Percentiles rank a stretch among this genome's conserved stretches.
These are phyloP conservation scores for Kazachstania sp. DNA, from an alignment of 1,139 yeast genomes.

Conservation along the genomic window DNA sequence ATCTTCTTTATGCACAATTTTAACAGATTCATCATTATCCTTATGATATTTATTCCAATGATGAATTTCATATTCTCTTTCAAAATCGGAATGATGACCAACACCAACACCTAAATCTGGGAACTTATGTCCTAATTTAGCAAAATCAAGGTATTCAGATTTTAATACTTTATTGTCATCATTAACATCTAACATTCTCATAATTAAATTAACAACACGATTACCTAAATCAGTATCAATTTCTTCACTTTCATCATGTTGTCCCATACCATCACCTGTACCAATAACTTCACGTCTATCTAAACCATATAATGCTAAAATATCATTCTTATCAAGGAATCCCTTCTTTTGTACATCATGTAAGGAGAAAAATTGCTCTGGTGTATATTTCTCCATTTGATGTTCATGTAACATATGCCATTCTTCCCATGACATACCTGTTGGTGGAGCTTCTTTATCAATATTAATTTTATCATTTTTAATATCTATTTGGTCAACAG, in stretches of 20 bases:
- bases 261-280: conserved; percentile 85
- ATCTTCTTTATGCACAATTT: conserved; percentile 76
- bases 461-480: conserved; percentile 16
- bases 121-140: conserved; percentile 55
- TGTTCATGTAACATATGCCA: conserved; percentile 94
- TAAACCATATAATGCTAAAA: conserved; percentile 73
- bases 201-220: conserved; percentile 50
- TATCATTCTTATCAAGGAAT: conserved; percentile 52
- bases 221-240: conserved; percentile 50
- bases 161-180: conserved; percentile 56
- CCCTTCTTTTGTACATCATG: conserved; percentile 62
- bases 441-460: conserved; percentile 38
- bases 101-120: conserved; percentile 94
- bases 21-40: conserved; percentile 73
- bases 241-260: conserved; percentile 52
- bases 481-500: neutral
- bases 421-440: conserved; percentile 55
- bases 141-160: conserved; percentile 67
- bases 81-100: conserved; percentile 96
- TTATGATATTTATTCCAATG: conserved; percentile 88
- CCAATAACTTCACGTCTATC: conserved; percentile 67
- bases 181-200: conserved; percentile 55
- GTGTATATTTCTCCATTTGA: conserved; percentile 61
- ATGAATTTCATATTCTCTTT: conserved; percentile 85
- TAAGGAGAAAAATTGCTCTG: conserved; percentile 67